A percentile compares a stretch with the other conserved stretches of the same genome.
phyloP scores from a whole-genome alignment of 306 rosid species.

The Inga leiocalycina region DNA sequence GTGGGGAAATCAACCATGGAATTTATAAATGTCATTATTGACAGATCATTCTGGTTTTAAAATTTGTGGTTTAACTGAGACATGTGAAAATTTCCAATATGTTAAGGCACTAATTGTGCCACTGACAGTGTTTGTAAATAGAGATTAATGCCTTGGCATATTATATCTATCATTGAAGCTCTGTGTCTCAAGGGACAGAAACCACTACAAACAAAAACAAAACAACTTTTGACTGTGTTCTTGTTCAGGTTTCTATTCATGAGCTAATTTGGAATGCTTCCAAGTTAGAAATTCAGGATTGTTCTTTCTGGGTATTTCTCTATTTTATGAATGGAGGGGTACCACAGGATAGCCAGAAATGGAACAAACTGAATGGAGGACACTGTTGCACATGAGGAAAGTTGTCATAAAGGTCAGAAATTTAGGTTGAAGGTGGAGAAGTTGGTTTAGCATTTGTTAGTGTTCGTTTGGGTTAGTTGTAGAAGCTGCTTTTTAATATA shows the following conservation, averaged over 20 bases:
- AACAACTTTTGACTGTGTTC: background rate
- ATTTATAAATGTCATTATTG: background rate
- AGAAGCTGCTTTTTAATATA: too few species aligned
- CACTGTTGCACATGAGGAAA: background rate
- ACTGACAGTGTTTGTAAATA: background rate
- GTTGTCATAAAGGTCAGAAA: background rate
- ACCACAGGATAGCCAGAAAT: background rate
- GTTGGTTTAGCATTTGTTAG: background rate
- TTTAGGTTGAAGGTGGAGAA: background rate
- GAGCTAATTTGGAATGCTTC: slow-evolving; percentile 6
- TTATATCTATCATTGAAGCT: background rate
- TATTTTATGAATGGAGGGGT: background rate
- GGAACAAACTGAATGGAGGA: background rate
- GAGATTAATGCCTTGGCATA: background rate
- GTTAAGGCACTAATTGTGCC: slow-evolving; percentile 5
- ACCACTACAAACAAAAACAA: background rate
- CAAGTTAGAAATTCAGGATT: background rate
- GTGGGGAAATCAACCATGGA: background rate
- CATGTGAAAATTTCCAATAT: background rate
- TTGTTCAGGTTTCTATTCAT: background rate
- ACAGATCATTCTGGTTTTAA: background rate
- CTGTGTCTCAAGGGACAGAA: background rate
- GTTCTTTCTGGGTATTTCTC: background rate
- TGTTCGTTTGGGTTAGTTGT: too few species aligned
- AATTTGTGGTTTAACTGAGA: background rate